Percentiles rank a stretch among this genome's conserved stretches.
Conservation (phyloP, 1,284 basidiomycete species). For the Sanghuangporus sanghuang region DNA sequence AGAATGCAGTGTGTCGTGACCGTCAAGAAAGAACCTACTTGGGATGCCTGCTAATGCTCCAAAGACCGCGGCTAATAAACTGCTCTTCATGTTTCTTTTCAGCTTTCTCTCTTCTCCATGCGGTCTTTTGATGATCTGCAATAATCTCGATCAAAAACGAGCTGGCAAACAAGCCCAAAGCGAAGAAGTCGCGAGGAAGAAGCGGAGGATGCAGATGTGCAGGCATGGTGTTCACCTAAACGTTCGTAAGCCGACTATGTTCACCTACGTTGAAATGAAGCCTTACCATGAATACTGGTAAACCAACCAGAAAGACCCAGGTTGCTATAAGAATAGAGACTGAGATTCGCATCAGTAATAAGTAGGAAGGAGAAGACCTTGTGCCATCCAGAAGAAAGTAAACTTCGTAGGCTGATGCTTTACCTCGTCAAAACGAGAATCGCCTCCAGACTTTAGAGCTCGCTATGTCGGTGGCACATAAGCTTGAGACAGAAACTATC, state of each 20-base stretch:
- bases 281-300: conserved; percentile 58
- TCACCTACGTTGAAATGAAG: neutral
- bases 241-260: conserved; percentile 9
- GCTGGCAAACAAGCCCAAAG: conserved; percentile 50
- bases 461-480: conserved; percentile 26
- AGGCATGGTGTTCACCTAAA: conserved; percentile 57
- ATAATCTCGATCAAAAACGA: conserved; percentile 61
- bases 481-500: neutral
- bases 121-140: conserved; percentile 68
- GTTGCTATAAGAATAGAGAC: conserved; percentile 38
- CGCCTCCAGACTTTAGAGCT: conserved; percentile 42
- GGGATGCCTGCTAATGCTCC: conserved; percentile 70
- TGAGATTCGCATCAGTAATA: neutral
- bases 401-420: conserved; percentile 60
- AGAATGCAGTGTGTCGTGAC: neutral
- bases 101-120: conserved; percentile 62
- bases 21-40: conserved; percentile 43
- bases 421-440: conserved; percentile 68
- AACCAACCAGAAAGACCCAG: conserved; percentile 65
- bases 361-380: conserved; percentile 36
- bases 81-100: conserved; percentile 67
- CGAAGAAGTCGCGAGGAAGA: conserved; percentile 50
- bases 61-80: conserved; percentile 70
- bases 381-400: conserved; percentile 63
- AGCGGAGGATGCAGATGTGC: conserved; percentile 52